Conservation (phyloP, 225 moss, liverwort and hornwort species). For the Sphagnum contortum region DNA sequence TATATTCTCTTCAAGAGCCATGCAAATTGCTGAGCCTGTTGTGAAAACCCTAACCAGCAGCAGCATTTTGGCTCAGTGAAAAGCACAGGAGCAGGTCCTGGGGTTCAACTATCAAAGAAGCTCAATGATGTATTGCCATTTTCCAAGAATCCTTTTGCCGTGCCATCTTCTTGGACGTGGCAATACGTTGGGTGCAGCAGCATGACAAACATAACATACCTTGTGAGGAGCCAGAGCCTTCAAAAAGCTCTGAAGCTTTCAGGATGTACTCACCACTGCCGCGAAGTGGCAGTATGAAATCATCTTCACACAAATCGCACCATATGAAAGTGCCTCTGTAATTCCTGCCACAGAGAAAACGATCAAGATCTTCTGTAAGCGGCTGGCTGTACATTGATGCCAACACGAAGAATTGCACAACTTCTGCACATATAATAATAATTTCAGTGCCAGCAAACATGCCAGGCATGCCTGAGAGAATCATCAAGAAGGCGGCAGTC, state of each 20-base stretch:
- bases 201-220: conserved; percentile 11
- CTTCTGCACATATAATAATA: not conserved
- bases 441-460: not conserved
- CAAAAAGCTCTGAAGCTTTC: conserved; percentile 35
- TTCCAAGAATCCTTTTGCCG: not conserved
- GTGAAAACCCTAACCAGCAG: too few relatives aligned
- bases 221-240: conserved; percentile 12
- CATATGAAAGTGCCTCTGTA: conserved; percentile 41
- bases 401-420: not conserved
- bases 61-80: too few relatives aligned
- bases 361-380: not conserved
- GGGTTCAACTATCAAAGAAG: too few relatives aligned
- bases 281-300: conserved; percentile 30
- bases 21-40: too few relatives aligned
- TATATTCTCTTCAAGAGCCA: too few relatives aligned
- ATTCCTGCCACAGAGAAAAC: conserved; percentile 13
- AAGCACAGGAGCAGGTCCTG: not conserved
- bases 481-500: not conserved
- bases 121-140: not conserved
- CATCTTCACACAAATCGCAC: conserved; percentile 42
- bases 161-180: not conserved
- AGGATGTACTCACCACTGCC: conserved; percentile 40
- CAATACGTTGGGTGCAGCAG: not conserved
- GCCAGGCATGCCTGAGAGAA: not conserved
- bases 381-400: too few relatives aligned